Percentiles rank a stretch among this genome's conserved stretches.
Evolutionary conservation across 345 rosid species (phyloP).

Genomic region (Adansonia digitata): DNA sequence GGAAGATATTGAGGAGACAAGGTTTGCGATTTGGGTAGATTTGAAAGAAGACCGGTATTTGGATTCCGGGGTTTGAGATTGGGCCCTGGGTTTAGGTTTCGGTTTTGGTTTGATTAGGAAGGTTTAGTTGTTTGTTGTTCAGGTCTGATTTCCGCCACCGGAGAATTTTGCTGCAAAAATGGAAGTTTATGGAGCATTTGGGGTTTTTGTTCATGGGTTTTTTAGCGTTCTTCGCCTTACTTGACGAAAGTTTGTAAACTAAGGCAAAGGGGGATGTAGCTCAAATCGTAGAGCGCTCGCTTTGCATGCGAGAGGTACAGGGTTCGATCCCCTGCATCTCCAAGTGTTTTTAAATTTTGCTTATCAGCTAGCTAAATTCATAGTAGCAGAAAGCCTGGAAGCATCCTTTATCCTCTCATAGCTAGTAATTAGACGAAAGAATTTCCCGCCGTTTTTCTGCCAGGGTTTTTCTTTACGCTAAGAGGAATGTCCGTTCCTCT

Average conservation of each 20-base stretch:
- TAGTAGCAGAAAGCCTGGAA: background rate
- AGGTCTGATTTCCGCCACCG: too few relatives aligned
- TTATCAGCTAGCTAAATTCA: background rate
- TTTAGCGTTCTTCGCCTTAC: too few relatives aligned
- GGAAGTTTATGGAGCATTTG: background rate
- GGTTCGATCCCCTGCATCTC: constrained; percentile 91
- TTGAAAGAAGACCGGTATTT: constrained; percentile 87
- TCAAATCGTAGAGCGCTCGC: constrained; percentile 92
- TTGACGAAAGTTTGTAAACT: too few relatives aligned
- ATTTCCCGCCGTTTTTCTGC: background rate
- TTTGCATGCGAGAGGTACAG: constrained; percentile 93
- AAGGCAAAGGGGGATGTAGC: too few relatives aligned
- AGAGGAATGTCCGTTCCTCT: constrained; percentile 38
- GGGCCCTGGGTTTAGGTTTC: constrained; percentile 45
- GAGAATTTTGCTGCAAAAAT: background rate
- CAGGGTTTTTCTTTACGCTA: background rate
- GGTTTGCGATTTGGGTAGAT: constrained; percentile 41
- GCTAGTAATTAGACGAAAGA: background rate
- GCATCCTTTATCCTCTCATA: background rate
- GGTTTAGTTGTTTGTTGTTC: constrained; percentile 5
- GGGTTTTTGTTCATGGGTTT: background rate
- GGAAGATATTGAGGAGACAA: constrained; percentile 53
- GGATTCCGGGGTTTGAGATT: constrained; percentile 64
- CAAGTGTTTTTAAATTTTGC: constrained; percentile 15
- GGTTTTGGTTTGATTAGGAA: constrained; percentile 67